Conservation (phyloP, 352 stramenopile genomes). For the Aphanomyces euteiches region DNA sequence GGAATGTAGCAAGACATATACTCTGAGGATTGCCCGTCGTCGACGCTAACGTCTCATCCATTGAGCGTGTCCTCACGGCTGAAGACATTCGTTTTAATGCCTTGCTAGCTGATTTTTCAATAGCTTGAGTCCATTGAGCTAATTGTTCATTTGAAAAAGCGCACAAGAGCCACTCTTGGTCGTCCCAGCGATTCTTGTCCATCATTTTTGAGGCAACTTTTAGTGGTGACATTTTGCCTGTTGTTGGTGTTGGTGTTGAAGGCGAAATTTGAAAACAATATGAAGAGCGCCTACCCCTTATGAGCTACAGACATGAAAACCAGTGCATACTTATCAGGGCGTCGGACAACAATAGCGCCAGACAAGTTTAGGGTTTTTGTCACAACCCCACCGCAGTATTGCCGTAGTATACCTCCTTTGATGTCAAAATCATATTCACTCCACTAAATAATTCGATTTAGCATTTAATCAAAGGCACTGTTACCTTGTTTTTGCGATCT, state of each 20-base stretch:
- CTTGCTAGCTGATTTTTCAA: conserved; percentile 25
- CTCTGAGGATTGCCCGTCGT: neutral
- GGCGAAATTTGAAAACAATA: conserved; percentile 82
- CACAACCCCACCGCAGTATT: conserved; percentile 43
- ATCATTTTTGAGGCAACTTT: conserved; percentile 17
- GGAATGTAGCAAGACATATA: conserved; percentile 4
- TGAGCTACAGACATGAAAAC: neutral
- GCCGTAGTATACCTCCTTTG: conserved; percentile 64
- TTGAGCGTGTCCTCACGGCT: conserved; percentile 6
- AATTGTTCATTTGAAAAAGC: conserved; percentile 9
- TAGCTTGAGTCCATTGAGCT: conserved; percentile 18
- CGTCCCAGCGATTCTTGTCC: conserved; percentile 11
- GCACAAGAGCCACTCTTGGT: conserved; percentile 26
- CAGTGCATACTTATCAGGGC: conserved; percentile 46
- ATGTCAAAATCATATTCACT: conserved; percentile 79
- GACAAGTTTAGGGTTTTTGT: conserved; percentile 65
- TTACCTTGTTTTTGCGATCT: conserved; percentile 56
- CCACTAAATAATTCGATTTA: conserved; percentile 37
- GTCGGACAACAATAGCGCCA: conserved; percentile 78
- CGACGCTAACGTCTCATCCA: neutral
- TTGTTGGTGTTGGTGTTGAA: conserved; percentile 35
- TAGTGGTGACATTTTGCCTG: conserved; percentile 15
- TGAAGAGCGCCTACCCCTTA: conserved; percentile 48
- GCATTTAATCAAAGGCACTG: neutral
- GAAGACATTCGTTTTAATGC: conserved; percentile 16